A percentile compares a stretch with the other conserved stretches of the same genome.
These are phyloP conservation scores for Moesziomyces sp. DNA, from an alignment of 1,284 basidiomycete species.

Conservation along the genomic window DNA sequence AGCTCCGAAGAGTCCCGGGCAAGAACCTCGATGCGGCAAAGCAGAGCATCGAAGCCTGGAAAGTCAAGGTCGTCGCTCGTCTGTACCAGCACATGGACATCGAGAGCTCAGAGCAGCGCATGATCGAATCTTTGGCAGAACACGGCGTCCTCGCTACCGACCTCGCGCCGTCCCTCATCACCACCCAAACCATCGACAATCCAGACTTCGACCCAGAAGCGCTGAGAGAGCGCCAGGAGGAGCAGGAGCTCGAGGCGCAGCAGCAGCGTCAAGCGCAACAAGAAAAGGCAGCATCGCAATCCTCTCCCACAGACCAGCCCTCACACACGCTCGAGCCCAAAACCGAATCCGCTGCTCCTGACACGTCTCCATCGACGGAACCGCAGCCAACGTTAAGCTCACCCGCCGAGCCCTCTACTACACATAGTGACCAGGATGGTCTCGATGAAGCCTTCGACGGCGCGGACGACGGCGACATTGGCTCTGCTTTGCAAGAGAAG, in stretches of 20 bases:
- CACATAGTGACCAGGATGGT: background rate
- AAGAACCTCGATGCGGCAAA: constrained; percentile 48
- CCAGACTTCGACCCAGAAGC: constrained; percentile 64
- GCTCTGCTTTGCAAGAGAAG: background rate
- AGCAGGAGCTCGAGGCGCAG: constrained; percentile 19
- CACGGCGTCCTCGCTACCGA: constrained; percentile 65
- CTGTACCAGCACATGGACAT: constrained; percentile 68
- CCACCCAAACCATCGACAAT: constrained; percentile 64
- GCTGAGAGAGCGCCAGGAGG: constrained; percentile 35
- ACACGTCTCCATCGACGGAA: too few species aligned
- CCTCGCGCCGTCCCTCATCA: constrained; percentile 63
- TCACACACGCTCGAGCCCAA: background rate
- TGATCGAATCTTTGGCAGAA: constrained; percentile 65
- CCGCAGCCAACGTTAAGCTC: too few species aligned
- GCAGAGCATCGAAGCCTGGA: constrained; percentile 60
- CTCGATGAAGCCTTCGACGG: background rate
- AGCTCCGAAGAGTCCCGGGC: constrained; percentile 50
- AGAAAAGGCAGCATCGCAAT: background rate
- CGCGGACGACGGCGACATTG: background rate
- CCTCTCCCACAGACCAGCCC: background rate
- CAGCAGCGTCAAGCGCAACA: constrained; percentile 5
- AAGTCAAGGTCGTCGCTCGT: constrained; percentile 63
- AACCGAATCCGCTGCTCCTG: background rate
- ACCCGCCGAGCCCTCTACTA: background rate
- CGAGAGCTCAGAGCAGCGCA: constrained; percentile 62